phyloP scores from a whole-genome alignment of 495 filamentous ascomycete genomes.

The Aspergillus diversus region DNA sequence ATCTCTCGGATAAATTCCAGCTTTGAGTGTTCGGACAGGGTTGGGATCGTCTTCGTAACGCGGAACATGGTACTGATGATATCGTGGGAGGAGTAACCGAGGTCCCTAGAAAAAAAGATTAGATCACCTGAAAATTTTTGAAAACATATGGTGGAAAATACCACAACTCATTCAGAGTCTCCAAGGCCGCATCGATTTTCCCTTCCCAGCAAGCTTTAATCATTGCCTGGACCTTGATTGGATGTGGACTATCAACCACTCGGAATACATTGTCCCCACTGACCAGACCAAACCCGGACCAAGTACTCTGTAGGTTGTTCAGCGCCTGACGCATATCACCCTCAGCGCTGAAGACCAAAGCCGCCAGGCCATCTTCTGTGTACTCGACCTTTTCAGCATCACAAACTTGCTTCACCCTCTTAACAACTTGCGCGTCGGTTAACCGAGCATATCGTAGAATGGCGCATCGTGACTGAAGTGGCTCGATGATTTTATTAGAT shows the following conservation, averaged over 20 bases:
- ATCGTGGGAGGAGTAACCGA: constrained; percentile 95
- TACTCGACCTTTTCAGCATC: constrained; percentile 85
- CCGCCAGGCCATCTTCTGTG: constrained; percentile 91
- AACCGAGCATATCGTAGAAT: constrained; percentile 93
- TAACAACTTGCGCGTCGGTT: constrained; percentile 90
- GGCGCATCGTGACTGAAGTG: constrained; percentile 92
- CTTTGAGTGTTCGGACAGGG: constrained; percentile 89
- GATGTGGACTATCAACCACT: constrained; percentile 95
- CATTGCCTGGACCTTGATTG: constrained; percentile 97
- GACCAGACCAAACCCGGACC: constrained; percentile 95
- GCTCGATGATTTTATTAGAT: constrained; percentile 99
- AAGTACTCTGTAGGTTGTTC: constrained; percentile 96
- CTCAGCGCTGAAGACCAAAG: constrained; percentile 94
- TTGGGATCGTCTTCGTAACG: constrained; percentile 92
- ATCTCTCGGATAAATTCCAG: constrained; percentile 97
- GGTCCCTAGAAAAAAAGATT: constrained; percentile 50
- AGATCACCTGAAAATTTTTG: constrained; percentile 8
- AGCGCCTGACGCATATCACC: constrained; percentile 99
- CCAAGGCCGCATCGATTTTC: constrained; percentile 83
- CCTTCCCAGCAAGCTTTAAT: constrained; percentile 95
- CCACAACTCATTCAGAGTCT: constrained; percentile 91
- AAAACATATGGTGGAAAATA: constrained; percentile 29
- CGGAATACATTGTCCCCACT: constrained; percentile 98
- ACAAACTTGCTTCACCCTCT: constrained; percentile 87
- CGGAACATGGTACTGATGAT: constrained; percentile 99